Evolutionary conservation across 1,139 yeast species (phyloP), one percentile per base, ranked within the genome.

Genomic region (Candida sojae): DNA sequence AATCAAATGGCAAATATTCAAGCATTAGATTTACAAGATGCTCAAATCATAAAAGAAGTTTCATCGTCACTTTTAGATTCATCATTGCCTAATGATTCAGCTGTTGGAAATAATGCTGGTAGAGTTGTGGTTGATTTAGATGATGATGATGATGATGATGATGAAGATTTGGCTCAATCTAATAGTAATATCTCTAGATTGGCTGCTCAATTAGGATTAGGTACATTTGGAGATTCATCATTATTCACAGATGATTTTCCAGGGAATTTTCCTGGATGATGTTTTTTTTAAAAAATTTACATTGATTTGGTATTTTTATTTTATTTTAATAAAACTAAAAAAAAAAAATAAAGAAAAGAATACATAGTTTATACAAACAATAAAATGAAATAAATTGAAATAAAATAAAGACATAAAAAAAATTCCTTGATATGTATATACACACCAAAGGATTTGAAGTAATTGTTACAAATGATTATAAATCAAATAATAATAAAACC

Each of bases 1-100:
- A 44, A 56, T 3, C 70, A 67, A 50, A 52, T 67, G 43, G 54
- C 61, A 2, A 53, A 58, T 39, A 56, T 67, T 52, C 43, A 56
- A 31, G 53, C 63, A 2, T 44, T 60, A 7, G 49, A 45, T 37
- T 43, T 36, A 25, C 36, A 43, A 30, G 41, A 43, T 43, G 23
- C 36, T 5, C 32, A 43, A 43, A 38, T 38, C 13, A 21, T 43
- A 10, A 43, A 43, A 38, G 38, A 33, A 31, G 46, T 38, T 30
- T 31, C 46, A 12, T 33, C 42, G 3, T 31, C 38, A 11, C 8
- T 43, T 10, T 23, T 32, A 13, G 31, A 38, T n/a, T 23, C 39
- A 6, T 9, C 28, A 6, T 5, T 25, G 2, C 25, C 8, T 25
- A 12, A 23, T n/a, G 21, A 33, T 17, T 8, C 36, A 33, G 29